phyloP scores from a whole-genome alignment of 805 yeast genomes.

The Millerozyma acaciae region DNA sequence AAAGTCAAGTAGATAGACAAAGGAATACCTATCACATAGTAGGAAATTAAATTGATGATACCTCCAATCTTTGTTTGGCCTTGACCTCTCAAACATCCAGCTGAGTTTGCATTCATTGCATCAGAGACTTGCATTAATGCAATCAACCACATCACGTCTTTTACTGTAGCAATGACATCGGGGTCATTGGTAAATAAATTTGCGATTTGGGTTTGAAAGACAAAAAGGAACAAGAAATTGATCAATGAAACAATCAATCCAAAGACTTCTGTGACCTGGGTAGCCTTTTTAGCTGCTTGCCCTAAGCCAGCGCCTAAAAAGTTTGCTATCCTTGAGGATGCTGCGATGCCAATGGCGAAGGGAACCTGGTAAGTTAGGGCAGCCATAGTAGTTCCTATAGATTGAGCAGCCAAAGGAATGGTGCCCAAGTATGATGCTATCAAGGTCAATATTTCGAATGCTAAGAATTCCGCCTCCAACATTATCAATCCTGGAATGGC shows the following conservation, averaged over 20 bases:
- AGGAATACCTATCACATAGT: constrained; percentile 63
- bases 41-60: constrained; percentile 50
- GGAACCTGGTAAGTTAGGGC: constrained; percentile 53
- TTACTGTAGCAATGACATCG: constrained; percentile 50
- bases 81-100: constrained; percentile 76
- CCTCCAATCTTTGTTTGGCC: constrained; percentile 69
- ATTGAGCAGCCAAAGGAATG: constrained; percentile 49
- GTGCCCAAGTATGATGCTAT: constrained; percentile 55
- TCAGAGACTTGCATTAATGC: constrained; percentile 71
- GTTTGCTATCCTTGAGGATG: constrained; percentile 56
- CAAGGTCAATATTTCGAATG: constrained; percentile 54
- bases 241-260: constrained; percentile 32
- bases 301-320: constrained; percentile 47
- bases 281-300: constrained; percentile 31
- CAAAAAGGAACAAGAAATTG: constrained; percentile 28
- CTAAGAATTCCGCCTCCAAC: constrained; percentile 59
- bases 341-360: constrained; percentile 55
- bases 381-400: constrained; percentile 45
- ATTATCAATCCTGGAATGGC: constrained; percentile 55
- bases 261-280: constrained; percentile 33
- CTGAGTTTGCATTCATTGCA: constrained; percentile 65
- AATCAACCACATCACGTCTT: constrained; percentile 54
- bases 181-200: constrained; percentile 56
- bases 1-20: constrained; percentile 54
- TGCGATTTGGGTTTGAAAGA: constrained; percentile 33